phyloP scores from a whole-genome alignment of 1,284 basidiomycete species.

The Ceratobasidium sp. region DNA sequence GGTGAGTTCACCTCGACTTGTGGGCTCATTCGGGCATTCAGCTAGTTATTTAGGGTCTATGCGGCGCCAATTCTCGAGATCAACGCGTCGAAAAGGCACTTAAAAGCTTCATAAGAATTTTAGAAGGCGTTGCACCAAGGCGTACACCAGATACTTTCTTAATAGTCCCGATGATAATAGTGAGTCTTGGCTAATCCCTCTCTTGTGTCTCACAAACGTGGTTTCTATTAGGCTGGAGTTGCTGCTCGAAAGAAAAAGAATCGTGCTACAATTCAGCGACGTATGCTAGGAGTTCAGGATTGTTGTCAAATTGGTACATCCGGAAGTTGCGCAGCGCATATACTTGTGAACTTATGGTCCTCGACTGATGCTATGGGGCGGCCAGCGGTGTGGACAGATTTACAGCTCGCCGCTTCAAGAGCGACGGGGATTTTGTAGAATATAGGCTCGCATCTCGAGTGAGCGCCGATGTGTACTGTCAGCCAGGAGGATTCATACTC shows the following conservation, averaged over 20 bases:
- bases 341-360: not conserved
- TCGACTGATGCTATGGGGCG: not conserved
- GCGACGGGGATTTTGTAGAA: not conserved
- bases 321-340: not conserved
- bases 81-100: constrained; percentile 6
- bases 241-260: not conserved
- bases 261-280: not conserved
- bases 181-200: not conserved
- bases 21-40: not conserved
- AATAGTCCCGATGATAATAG: not conserved
- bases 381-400: constrained; percentile 5
- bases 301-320: not conserved
- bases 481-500: no score
- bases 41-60: not conserved
- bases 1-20: not conserved
- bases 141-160: constrained; percentile 27
- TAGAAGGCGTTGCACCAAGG: not conserved
- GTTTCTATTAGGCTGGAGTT: constrained; percentile 1
- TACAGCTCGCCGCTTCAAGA: not conserved
- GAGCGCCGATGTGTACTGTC: no score
- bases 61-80: not conserved
- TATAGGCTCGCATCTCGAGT: no score
- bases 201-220: no score
- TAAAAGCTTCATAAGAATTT: not conserved
- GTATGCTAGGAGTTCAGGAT: constrained; percentile 1